These are phyloP conservation scores for Podospora bellae-mahoneyi DNA, from an alignment of 495 filamentous ascomycete genomes.

Conservation along the genomic window DNA sequence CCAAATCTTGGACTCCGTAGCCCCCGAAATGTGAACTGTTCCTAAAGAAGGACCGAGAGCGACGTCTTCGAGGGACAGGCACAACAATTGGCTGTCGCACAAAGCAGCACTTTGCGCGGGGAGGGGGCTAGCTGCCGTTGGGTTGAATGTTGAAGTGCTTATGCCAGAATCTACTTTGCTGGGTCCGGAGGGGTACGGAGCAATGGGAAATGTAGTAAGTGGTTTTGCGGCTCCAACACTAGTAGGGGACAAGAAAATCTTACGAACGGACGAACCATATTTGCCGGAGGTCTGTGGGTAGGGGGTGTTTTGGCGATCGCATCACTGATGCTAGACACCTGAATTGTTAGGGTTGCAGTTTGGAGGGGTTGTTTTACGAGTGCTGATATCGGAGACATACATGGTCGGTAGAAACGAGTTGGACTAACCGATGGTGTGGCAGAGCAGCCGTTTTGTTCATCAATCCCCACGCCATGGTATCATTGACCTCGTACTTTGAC, in stretches of 20 bases:
- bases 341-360: neutral
- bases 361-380: neutral
- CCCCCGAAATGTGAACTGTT: neutral
- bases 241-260: neutral
- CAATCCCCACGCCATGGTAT: neutral
- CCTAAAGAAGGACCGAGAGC: neutral
- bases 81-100: neutral
- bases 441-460: neutral
- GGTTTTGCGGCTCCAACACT: neutral
- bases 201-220: neutral
- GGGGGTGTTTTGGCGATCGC: neutral
- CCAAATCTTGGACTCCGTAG: neutral
- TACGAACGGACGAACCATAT: neutral
- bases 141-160: neutral
- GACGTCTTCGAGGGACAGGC: neutral
- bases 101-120: neutral
- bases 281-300: neutral
- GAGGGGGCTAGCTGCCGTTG: neutral
- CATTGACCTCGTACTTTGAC: neutral
- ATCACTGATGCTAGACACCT: neutral
- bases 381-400: neutral
- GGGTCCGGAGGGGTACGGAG: neutral
- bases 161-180: constrained; percentile 3
- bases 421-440: neutral
- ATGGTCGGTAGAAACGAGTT: neutral